These are phyloP conservation scores for Ganoderma lingzhi DNA, from an alignment of 1,284 basidiomycete species.

Conservation along the genomic window DNA sequence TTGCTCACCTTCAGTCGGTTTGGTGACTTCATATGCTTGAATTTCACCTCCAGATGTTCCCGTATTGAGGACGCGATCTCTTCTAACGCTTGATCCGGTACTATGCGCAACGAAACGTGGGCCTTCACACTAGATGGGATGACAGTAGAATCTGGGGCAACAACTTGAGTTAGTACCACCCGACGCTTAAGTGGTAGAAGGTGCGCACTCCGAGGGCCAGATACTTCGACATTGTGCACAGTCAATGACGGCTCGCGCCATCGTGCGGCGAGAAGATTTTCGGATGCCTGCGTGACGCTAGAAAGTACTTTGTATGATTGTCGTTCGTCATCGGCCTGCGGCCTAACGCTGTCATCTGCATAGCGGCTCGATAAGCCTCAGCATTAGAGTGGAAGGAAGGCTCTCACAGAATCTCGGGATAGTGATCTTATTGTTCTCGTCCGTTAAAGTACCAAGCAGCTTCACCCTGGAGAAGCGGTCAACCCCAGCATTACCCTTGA, in stretches of 20 bases:
- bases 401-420: slow-evolving; percentile 88
- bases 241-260: slow-evolving; percentile 86
- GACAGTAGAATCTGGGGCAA: slow-evolving; percentile 75
- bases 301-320: slow-evolving; percentile 76
- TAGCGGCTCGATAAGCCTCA: slow-evolving; percentile 4
- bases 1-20: slow-evolving; percentile 73
- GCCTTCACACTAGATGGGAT: slow-evolving; percentile 86
- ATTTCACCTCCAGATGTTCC: slow-evolving; percentile 67
- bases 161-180: background rate
- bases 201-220: slow-evolving; percentile 72
- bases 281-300: slow-evolving; percentile 68
- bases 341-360: slow-evolving; percentile 79
- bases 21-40: slow-evolving; percentile 68
- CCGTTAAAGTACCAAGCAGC: slow-evolving; percentile 78
- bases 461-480: slow-evolving; percentile 64
- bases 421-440: slow-evolving; percentile 64
- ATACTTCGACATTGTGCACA: slow-evolving; percentile 74
- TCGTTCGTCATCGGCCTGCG: slow-evolving; percentile 71
- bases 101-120: slow-evolving; percentile 89
- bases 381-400: slow-evolving; percentile 12
- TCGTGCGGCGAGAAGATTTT: slow-evolving; percentile 72
- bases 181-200: background rate
- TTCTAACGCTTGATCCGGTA: slow-evolving; percentile 91
- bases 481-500: background rate
- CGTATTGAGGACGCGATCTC: slow-evolving; percentile 71